Conservation (phyloP, 2,329 filamentous ascomycete species). For the Penicillium vulpinum region DNA sequence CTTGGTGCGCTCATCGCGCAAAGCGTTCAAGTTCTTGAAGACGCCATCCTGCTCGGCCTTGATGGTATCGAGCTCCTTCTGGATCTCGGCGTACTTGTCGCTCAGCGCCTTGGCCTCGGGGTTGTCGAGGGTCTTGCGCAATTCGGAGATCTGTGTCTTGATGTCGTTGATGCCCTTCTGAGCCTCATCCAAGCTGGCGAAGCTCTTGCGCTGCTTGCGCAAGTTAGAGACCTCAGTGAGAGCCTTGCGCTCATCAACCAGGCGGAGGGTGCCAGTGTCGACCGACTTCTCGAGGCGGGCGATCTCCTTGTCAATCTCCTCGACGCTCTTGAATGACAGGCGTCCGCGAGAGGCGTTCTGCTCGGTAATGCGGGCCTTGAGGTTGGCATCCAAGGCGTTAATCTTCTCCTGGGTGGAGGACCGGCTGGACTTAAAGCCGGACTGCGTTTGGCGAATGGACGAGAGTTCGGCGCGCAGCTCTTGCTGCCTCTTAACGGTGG, state of each 20-base stretch:
- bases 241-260: constrained; percentile 97
- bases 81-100: constrained; percentile 80
- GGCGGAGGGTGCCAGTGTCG: constrained; percentile 84
- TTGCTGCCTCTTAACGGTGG: constrained; percentile 76
- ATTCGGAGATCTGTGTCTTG: constrained; percentile 81
- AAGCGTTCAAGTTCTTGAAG: constrained; percentile 80
- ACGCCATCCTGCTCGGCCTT: constrained; percentile 89
- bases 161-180: constrained; percentile 89
- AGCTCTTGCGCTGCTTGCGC: constrained; percentile 88
- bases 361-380: constrained; percentile 81
- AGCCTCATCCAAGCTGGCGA: constrained; percentile 76
- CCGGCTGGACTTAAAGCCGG: constrained; percentile 79
- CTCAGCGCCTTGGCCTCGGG: constrained; percentile 85
- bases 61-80: constrained; percentile 83
- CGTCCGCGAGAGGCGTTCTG: constrained; percentile 82
- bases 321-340: constrained; percentile 79
- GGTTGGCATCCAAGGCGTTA: constrained; percentile 84
- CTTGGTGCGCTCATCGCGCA: constrained; percentile 83
- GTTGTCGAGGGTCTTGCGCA: constrained; percentile 87
- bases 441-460: constrained; percentile 83
- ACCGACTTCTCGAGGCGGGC: constrained; percentile 78
- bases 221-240: constrained; percentile 78
- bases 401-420: constrained; percentile 81
- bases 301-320: constrained; percentile 85
- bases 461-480: constrained; percentile 81